Conservation (phyloP, 2,329 filamentous ascomycete species). For the Nectriaceae sp. region DNA sequence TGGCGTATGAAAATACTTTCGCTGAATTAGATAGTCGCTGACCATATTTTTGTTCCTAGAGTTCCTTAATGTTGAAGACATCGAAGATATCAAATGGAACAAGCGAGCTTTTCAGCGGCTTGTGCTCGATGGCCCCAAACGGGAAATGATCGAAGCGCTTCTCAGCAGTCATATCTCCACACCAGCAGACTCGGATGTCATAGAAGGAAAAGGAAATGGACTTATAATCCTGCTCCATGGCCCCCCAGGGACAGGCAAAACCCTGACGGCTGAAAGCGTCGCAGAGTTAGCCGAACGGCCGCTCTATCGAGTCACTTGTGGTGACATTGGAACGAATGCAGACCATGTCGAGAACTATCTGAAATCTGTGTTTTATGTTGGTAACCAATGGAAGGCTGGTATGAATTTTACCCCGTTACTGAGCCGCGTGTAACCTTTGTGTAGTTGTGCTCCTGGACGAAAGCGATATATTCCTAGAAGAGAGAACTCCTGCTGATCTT, state of each 20-base stretch:
- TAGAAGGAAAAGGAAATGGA: constrained; percentile 47
- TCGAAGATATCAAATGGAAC: neutral
- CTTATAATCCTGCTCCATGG: constrained; percentile 49
- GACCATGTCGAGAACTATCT: constrained; percentile 42
- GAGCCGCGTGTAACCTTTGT: neutral
- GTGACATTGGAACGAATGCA: constrained; percentile 46
- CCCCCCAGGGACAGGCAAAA: constrained; percentile 51
- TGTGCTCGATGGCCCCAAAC: neutral
- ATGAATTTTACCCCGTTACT: neutral
- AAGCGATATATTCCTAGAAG: constrained; percentile 37
- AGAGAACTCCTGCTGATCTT: constrained; percentile 33
- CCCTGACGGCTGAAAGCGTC: constrained; percentile 46
- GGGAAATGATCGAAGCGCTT: neutral
- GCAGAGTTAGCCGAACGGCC: constrained; percentile 45
- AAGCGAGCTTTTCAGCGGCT: neutral
- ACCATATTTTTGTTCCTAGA: neutral
- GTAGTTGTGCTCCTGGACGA: constrained; percentile 39
- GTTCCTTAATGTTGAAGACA: neutral
- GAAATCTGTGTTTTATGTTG: constrained; percentile 44
- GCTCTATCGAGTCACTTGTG: constrained; percentile 51
- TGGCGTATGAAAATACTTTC: neutral
- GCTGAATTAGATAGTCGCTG: neutral
- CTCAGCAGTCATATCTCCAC: neutral
- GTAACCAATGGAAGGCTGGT: constrained; percentile 36
- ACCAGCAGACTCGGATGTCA: constrained; percentile 33